A percentile compares a stretch with the other conserved stretches of the same genome.
Conservation (phyloP, 1,284 basidiomycete genomes). For the Bjerkandera adusta region DNA sequence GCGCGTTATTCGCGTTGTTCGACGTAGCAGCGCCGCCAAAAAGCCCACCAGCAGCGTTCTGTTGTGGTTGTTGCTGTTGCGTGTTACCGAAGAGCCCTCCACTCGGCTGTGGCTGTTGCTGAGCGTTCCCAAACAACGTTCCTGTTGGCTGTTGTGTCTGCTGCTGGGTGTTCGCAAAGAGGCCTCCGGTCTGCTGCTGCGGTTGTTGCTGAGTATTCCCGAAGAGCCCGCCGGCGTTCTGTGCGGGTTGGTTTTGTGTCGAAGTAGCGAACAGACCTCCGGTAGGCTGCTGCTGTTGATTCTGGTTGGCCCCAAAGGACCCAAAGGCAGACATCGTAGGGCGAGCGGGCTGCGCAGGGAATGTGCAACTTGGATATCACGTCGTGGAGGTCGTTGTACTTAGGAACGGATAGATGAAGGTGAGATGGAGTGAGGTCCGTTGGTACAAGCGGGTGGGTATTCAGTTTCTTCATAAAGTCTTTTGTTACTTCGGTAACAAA, state of each 20-base stretch:
- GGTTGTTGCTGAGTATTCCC: constrained; percentile 20
- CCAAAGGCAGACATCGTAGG: no score
- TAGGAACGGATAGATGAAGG: no score
- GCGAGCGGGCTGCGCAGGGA: no score
- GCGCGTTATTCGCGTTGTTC: constrained; percentile 2
- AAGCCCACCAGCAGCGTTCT: constrained; percentile 8
- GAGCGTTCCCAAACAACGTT: constrained; percentile 13
- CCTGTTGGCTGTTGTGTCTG: constrained; percentile 7
- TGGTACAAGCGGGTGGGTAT: no score
- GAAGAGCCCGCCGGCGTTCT: constrained; percentile 3
- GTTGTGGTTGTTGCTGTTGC: constrained; percentile 17
- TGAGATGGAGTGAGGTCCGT: no score
- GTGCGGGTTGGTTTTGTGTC: background rate
- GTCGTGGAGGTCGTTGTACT: no score
- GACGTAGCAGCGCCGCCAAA: constrained; percentile 14
- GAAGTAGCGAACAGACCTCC: constrained; percentile 12
- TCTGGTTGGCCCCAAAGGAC: no score
- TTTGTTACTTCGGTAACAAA: no score
- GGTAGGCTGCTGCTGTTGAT: constrained; percentile 9
- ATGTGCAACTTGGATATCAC: no score
- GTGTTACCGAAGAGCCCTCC: constrained; percentile 15
- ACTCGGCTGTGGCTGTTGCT: background rate
- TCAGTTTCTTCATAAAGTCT: no score
- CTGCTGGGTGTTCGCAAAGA: constrained; percentile 18
- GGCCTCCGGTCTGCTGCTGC: constrained; percentile 4